phyloP scores from a whole-genome alignment of 2,329 filamentous ascomycete species.

The Apiospora hydei region DNA sequence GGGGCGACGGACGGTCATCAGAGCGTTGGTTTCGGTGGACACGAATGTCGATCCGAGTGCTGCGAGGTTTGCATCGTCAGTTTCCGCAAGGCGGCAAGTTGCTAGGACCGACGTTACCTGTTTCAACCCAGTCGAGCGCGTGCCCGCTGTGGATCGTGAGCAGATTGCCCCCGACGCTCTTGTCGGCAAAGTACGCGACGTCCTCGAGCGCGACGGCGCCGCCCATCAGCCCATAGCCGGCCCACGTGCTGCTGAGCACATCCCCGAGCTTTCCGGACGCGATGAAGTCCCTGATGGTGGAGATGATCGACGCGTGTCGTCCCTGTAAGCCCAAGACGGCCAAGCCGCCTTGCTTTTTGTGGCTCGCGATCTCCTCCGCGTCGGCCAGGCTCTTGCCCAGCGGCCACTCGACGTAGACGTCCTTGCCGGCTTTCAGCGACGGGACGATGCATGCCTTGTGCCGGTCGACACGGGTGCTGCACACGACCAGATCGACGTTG shows the following conservation, averaged over 20 bases:
- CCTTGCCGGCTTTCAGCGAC: constrained; percentile 21
- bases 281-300: constrained; percentile 16
- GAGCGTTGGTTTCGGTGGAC: neutral
- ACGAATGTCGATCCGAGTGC: neutral
- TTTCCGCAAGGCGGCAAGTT: no score
- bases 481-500: constrained; percentile 21
- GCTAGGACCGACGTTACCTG: neutral
- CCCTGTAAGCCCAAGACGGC: constrained; percentile 14
- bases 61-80: neutral
- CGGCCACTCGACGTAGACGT: constrained; percentile 25
- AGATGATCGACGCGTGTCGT: neutral
- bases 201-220: neutral
- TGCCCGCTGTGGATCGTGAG: constrained; percentile 23
- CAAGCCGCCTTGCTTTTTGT: neutral
- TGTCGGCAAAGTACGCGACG: constrained; percentile 16
- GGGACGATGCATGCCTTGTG: constrained; percentile 15
- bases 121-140: neutral
- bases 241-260: constrained; percentile 20
- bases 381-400: constrained; percentile 21
- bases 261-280: constrained; percentile 8
- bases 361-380: neutral
- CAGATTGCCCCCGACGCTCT: constrained; percentile 22
- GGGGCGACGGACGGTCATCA: neutral
- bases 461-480: constrained; percentile 1
- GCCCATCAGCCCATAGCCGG: neutral